These are phyloP conservation scores for Claviceps quebecensis DNA, from an alignment of 2,329 filamentous ascomycete species.

Conservation along the genomic window DNA sequence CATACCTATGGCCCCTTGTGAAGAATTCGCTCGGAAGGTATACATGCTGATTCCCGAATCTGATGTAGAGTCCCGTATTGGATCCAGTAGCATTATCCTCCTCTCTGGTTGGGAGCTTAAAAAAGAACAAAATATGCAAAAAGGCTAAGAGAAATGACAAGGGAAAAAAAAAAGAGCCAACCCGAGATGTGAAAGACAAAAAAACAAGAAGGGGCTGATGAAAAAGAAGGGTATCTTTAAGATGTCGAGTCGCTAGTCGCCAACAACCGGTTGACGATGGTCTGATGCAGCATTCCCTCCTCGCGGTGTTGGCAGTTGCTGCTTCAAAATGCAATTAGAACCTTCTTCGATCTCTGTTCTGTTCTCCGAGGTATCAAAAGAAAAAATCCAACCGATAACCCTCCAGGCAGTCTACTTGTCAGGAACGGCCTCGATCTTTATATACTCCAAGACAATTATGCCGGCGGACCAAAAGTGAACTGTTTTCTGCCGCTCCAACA, in stretches of 20 bases:
- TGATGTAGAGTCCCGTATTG: neutral
- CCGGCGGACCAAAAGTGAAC: neutral
- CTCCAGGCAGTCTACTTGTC: neutral
- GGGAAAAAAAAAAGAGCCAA: neutral
- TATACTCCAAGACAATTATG: neutral
- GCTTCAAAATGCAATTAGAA: neutral
- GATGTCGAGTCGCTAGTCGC: neutral
- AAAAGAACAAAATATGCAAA: neutral
- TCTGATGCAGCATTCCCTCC: neutral
- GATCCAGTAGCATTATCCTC: neutral
- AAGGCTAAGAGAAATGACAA: neutral
- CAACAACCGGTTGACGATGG: neutral
- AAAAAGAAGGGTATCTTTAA: neutral
- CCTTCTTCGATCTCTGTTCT: neutral
- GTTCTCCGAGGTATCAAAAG: neutral
- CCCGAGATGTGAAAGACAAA: neutral
- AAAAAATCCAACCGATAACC: too few relatives aligned
- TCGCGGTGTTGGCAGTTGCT: too few relatives aligned
- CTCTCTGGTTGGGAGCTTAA: neutral
- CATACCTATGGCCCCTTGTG: neutral
- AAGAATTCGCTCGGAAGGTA: slow-evolving; percentile 1
- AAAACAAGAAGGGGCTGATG: neutral
- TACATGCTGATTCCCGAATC: neutral
- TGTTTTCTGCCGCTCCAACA: neutral
- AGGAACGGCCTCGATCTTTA: neutral